phyloP scores from a whole-genome alignment of 257 asterid species.

The Hygrophila difformis region DNA sequence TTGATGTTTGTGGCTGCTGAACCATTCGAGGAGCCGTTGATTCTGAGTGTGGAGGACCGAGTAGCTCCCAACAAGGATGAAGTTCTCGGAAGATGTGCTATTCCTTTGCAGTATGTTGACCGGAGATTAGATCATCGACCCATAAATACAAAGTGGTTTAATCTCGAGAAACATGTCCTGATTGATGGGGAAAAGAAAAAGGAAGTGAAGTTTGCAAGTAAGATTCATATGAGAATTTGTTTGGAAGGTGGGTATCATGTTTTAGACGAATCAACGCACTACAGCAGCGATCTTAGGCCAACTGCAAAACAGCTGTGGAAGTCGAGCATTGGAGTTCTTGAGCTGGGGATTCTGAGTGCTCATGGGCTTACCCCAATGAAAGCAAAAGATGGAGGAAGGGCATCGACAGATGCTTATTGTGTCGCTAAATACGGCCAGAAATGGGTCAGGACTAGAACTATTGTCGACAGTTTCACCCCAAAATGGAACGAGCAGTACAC shows the following conservation, averaged over 20 bases:
- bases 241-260: conserved; percentile 81
- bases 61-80: conserved; percentile 65
- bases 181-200: conserved; percentile 51
- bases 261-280: conserved; percentile 62
- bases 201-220: conserved; percentile 60
- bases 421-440: conserved; percentile 58
- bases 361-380: conserved; percentile 60
- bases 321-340: conserved; percentile 59
- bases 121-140: conserved; percentile 53
- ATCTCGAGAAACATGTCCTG: conserved; percentile 51
- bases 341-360: conserved; percentile 53
- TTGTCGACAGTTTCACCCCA: too few relatives aligned
- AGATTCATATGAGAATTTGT: conserved; percentile 48
- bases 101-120: conserved; percentile 48
- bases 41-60: conserved; percentile 58
- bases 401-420: conserved; percentile 59
- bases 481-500: too few relatives aligned
- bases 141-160: conserved; percentile 45
- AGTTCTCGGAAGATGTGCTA: conserved; percentile 46
- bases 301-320: conserved; percentile 63
- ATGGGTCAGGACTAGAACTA: conserved; percentile 65
- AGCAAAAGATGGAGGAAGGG: conserved; percentile 43
- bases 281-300: conserved; percentile 67
- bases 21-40: conserved; percentile 64
- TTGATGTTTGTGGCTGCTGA: conserved; percentile 78